Base-by-base conservation (phyloP, 176 grass and related monocot genomes). In the Oryza brachyantha region DNA sequence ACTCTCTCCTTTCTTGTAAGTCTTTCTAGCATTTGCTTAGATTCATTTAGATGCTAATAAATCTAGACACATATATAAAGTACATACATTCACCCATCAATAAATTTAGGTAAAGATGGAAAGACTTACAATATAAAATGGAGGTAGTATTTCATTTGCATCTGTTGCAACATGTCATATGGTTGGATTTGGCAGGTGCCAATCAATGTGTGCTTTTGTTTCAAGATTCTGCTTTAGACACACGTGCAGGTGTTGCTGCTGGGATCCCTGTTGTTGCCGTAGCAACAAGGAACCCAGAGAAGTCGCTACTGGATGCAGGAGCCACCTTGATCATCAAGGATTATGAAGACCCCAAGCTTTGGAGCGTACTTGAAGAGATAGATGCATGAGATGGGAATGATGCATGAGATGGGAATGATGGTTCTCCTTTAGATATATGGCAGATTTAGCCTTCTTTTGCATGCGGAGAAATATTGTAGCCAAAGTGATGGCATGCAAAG, bases 341-440 rank as follows among this genome's bases (percentile, higher is more conserved):
- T 59, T 99, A 99, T 11, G 85, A 86, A 75, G 92, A 99, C 34
- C 84, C 86, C 55, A 99, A 85, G 35, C 90, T 99, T 70, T 95
- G 96, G 90, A 83, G 39, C 8, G 81, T 78, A n/a, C 83, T 99
- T 7, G 84, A 91, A n/a, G 88, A 88, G 45, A 64, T 91, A 5
- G 88, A 89, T 14, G 13, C n/a, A n/a, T n/a, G n/a, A n/a, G n/a
- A n/a, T n/a, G n/a, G n/a, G n/a, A n/a, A n/a, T n/a, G 36, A 34
- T 14, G 79, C 58, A 0, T 77, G 77, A 94, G 8, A 19, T 1
- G 60, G 43, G 66, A 31, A 43, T n/a, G n/a, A n/a, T n/a, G n/a
- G n/a, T 29, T 29, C 0, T 76, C 71, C 11, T 58, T 65, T 75
- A 81, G 42, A 72, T 46, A 68, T 28, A 29, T 65, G 21, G 35